Base-by-base conservation (phyloP, 2,329 filamentous ascomycete species). In the Harringtonia lauricola region DNA sequence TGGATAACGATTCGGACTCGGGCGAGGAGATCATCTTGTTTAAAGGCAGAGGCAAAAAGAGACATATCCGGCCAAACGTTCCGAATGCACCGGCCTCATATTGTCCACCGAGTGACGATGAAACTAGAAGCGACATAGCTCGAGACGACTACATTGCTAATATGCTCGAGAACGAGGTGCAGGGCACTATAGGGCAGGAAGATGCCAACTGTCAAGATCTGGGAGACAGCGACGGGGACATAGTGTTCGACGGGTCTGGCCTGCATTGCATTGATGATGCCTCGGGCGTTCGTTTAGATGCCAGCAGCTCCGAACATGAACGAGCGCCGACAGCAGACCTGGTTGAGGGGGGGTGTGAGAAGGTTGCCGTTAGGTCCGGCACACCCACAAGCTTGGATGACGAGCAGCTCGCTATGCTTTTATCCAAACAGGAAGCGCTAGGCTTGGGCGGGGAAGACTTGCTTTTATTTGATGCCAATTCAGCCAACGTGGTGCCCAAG, bases 1-100 rank as follows among this genome's bases (percentile, higher is more conserved):
- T n/a, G 1, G 40, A 43, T 3, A 19, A 13, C 4, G 42, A 36
- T 13, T 72, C 71, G 0, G 70, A 77, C 49, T 85, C 82, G 0
- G 83, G 81, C 54, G 83, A 85, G 39, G 86, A 95, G 50, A 66
- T 86, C 6, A 78, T 88, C 38, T 54, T 86, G 0, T 86, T 85
- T 56, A 72, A 67, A 56, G 57, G 54, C 45, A 36, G 50, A 41
- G 41, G 41, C 14, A 12, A 8, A 3, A 12, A 19, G 4, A 7
- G 19, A 21, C 18, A 34, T 15, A n/a, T n/a, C 12, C 21, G 24
- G 9, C 33, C 12, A 17, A n/a, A 12, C 8, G 17, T 31, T 15
- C 24, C 10, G 7, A 33, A 12, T 17, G 5, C 30, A 18, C 31
- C 5, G 5, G n/a, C 8, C 15, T 9, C 6, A 13, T 12, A 14